Evolutionary conservation across 305 asterid genomes (phyloP).

Genomic region (Coffea humblotiana): DNA sequence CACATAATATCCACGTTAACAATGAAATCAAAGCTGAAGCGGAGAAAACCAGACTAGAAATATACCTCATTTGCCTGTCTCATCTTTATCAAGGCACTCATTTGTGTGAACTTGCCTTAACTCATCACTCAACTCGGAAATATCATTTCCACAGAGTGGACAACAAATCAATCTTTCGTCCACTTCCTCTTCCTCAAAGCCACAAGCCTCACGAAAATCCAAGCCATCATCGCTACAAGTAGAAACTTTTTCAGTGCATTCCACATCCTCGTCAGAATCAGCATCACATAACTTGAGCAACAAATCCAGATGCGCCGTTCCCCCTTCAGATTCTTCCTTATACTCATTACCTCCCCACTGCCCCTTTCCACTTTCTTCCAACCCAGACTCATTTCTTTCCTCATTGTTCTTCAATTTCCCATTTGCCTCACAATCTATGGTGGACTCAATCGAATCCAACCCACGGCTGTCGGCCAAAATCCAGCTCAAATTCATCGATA

Average conservation of each 20-base stretch:
- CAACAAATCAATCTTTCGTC: conserved; percentile 41
- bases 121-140: conserved; percentile 60
- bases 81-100: conserved; percentile 75
- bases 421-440: conserved; percentile 10
- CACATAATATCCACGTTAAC: background rate
- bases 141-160: conserved; percentile 78
- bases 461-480: conserved; percentile 2
- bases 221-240: conserved; percentile 14
- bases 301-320: conserved; percentile 51
- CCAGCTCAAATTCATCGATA: conserved; percentile 7
- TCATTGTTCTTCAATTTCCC: conserved; percentile 3
- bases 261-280: conserved; percentile 35
- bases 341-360: conserved; percentile 17
- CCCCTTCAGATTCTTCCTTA: conserved; percentile 45
- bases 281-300: conserved; percentile 68
- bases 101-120: conserved; percentile 71
- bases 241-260: conserved; percentile 1
- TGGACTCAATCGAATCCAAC: conserved; percentile 21
- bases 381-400: background rate
- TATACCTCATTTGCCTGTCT: conserved; percentile 47
- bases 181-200: background rate
- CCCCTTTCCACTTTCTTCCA: background rate
- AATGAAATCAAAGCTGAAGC: background rate
- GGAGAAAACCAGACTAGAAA: conserved; percentile 7
- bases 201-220: conserved; percentile 24